phyloP scores from a whole-genome alignment of 2,329 filamentous ascomycete species.

The Dactylellina cionopaga region DNA sequence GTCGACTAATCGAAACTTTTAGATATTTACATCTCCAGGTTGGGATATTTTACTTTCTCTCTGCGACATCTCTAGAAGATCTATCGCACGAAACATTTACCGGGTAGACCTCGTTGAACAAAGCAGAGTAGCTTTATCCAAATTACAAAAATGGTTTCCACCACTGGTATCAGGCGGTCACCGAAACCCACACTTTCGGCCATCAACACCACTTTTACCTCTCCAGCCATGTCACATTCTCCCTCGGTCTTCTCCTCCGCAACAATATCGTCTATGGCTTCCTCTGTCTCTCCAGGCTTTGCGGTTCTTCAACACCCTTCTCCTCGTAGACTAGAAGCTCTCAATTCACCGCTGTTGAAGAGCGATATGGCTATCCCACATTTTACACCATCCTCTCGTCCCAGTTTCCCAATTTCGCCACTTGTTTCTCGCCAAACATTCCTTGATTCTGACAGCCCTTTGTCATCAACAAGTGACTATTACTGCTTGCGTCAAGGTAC shows the following conservation, averaged over 20 bases:
- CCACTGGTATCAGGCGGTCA: conserved; percentile 28
- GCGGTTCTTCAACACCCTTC: conserved; percentile 47
- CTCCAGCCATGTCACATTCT: conserved; percentile 40
- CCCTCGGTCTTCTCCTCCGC: conserved; percentile 49
- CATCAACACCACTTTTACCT: conserved; percentile 49
- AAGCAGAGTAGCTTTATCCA: not conserved
- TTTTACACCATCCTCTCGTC: conserved; percentile 16
- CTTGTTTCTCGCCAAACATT: conserved; percentile 12
- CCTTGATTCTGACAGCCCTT: conserved; percentile 45
- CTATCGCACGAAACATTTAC: not conserved
- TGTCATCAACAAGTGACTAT: conserved; percentile 38
- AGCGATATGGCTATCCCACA: conserved; percentile 20
- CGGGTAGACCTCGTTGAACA: conserved; percentile 44
- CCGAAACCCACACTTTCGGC: conserved; percentile 45
- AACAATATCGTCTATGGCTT: conserved; percentile 51
- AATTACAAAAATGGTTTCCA: conserved; percentile 32
- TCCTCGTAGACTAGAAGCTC: conserved; percentile 41
- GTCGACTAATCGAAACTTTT: not conserved
- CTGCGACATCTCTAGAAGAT: not conserved
- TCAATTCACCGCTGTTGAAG: conserved; percentile 48
- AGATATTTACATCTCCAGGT: conserved; percentile 2
- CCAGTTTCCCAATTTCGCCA: not conserved
- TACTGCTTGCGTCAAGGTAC: conserved; percentile 37
- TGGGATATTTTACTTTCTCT: not conserved
- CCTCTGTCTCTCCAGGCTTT: conserved; percentile 35